Evolutionary conservation across 2,329 filamentous ascomycete genomes (phyloP).

Genomic region (Pseudocercospora vitis): DNA sequence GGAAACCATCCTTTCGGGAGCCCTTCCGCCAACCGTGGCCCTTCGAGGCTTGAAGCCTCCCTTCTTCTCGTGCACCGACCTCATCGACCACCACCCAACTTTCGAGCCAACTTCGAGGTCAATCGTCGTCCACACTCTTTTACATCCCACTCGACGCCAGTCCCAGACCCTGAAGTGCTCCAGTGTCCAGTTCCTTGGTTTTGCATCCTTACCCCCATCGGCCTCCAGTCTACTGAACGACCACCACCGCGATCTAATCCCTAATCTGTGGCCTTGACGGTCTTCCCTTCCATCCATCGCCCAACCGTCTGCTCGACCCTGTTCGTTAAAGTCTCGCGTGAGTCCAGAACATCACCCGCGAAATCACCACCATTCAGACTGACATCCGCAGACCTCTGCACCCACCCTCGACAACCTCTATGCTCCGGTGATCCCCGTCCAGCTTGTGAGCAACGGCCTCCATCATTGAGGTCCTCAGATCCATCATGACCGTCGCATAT

Average conservation of each 20-base stretch:
- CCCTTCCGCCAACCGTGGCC: slow-evolving; percentile 35
- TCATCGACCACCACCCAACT: slow-evolving; percentile 29
- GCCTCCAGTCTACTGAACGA: slow-evolving; percentile 27
- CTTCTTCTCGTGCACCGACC: slow-evolving; percentile 28
- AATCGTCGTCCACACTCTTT: slow-evolving; percentile 36
- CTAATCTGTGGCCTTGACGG: slow-evolving; percentile 28
- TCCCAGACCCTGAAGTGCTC: slow-evolving; percentile 33
- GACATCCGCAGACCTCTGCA: slow-evolving; percentile 3
- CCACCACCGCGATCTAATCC: slow-evolving; percentile 33
- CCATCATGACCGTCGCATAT: slow-evolving; percentile 73
- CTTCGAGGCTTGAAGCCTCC: slow-evolving; percentile 31
- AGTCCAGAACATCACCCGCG: slow-evolving; percentile 2
- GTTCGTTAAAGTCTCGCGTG: slow-evolving; percentile 9
- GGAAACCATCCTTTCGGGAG: slow-evolving; percentile 34
- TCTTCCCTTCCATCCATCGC: slow-evolving; percentile 11
- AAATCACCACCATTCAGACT: background rate
- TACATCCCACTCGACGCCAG: slow-evolving; percentile 37
- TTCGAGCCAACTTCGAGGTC: slow-evolving; percentile 20
- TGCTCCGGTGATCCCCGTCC: slow-evolving; percentile 28
- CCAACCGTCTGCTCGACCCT: slow-evolving; percentile 11
- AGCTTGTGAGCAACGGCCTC: slow-evolving; percentile 28
- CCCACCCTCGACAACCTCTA: slow-evolving; percentile 21
- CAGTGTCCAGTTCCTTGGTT: slow-evolving; percentile 23
- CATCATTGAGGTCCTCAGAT: slow-evolving; percentile 22
- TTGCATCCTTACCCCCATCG: slow-evolving; percentile 26